Percentiles rank a stretch among this genome's conserved stretches.
Conservation (phyloP, 169 alveolate species). For the Fabrea salina region DNA sequence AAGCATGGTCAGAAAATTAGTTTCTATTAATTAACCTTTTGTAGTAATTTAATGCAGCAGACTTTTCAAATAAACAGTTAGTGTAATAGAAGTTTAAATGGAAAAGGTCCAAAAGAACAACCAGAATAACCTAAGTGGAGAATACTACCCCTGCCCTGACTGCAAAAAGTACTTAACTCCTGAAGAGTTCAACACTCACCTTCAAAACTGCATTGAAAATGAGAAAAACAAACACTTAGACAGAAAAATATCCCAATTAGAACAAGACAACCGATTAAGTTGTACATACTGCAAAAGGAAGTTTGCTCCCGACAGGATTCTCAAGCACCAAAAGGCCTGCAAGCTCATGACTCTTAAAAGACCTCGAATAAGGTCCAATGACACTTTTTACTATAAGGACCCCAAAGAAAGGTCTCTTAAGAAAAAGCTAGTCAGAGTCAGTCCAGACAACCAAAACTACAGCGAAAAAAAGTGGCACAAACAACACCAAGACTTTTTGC, state of each 20-base stretch:
- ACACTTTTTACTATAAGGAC: no score
- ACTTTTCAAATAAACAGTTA: no score
- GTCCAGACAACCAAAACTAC: no score
- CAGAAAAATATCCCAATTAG: no score
- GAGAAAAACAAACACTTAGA: no score
- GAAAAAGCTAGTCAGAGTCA: no score
- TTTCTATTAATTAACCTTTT: neutral
- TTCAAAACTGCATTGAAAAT: neutral
- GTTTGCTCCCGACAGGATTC: conserved; percentile 50
- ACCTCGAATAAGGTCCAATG: no score
- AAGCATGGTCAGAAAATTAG: conserved; percentile 8
- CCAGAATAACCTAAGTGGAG: no score
- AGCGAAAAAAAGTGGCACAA: neutral
- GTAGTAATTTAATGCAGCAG: neutral
- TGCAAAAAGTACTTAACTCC: neutral
- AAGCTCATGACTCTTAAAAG: conserved; percentile 17
- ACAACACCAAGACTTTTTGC: conserved; percentile 18
- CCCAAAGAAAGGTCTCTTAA: no score
- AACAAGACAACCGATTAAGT: no score
- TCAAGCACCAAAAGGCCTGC: conserved; percentile 53
- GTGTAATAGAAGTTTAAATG: no score
- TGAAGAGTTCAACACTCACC: neutral
- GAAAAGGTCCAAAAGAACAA: no score
- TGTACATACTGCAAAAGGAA: conserved; percentile 60
- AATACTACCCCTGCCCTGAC: neutral